Evolutionary conservation across 345 rosid genomes (phyloP).

Genomic region (Hibiscus trionum): DNA sequence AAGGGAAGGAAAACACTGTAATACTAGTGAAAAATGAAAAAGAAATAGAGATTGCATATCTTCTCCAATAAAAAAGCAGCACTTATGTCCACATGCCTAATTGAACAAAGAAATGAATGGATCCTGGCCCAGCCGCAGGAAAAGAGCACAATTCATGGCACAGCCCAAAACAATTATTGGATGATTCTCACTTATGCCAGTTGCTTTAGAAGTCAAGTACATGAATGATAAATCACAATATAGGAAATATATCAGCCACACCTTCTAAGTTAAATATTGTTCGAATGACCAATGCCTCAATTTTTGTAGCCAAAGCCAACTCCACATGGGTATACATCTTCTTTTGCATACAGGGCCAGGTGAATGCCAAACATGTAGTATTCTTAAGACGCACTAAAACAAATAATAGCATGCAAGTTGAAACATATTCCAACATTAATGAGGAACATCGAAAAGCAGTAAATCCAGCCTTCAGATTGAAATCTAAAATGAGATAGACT

Average conservation of each 20-base stretch:
- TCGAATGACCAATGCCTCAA: too few species aligned
- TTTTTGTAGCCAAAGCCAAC: too few species aligned
- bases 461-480: background rate
- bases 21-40: background rate
- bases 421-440: background rate
- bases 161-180: background rate
- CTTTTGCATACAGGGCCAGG: background rate
- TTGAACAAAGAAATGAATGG: background rate
- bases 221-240: background rate
- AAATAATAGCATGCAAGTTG: background rate
- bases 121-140: background rate
- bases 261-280: too few species aligned
- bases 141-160: background rate
- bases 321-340: too few species aligned
- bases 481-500: background rate
- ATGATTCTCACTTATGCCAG: background rate
- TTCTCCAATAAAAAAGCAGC: background rate
- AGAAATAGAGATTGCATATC: background rate
- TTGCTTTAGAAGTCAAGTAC: background rate
- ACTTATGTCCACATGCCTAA: background rate
- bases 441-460: background rate
- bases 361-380: background rate
- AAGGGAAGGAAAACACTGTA: background rate
- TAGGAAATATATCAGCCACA: too few species aligned
- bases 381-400: background rate